Percentiles rank a stretch among this genome's conserved stretches.
Conservation (phyloP, 306 rosid species). For the Geum urbanum region DNA sequence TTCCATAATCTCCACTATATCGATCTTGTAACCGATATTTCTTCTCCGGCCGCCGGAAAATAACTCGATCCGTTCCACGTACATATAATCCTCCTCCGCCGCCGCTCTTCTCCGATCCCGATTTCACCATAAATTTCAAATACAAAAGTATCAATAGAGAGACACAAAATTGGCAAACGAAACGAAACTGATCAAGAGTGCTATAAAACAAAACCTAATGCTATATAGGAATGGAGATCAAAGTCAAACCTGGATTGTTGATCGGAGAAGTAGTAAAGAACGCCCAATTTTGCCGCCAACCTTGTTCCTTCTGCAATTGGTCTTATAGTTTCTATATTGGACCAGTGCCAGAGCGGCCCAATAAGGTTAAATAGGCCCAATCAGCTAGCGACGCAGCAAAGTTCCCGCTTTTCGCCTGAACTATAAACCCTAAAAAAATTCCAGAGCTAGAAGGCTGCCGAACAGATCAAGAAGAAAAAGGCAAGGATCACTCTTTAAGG, state of each 20-base stretch:
- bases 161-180: not conserved
- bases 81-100: slow-evolving; percentile 52
- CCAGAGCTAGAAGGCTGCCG: not conserved
- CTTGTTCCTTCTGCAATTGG: not conserved
- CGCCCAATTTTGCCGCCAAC: not conserved
- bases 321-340: not conserved
- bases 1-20: slow-evolving; percentile 37
- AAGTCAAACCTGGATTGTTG: not conserved
- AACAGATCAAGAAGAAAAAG: not conserved
- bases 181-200: too few relatives aligned
- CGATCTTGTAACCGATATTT: slow-evolving; percentile 64
- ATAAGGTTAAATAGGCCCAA: not conserved
- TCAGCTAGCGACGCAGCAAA: not conserved
- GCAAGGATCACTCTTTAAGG: not conserved
- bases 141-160: not conserved
- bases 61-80: slow-evolving; percentile 67
- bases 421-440: not conserved
- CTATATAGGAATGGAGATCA: too few relatives aligned
- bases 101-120: slow-evolving; percentile 48
- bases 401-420: slow-evolving; percentile 1
- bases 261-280: too few relatives aligned
- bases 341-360: not conserved
- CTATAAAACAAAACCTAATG: too few relatives aligned
- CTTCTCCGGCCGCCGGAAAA: slow-evolving; percentile 53
- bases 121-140: slow-evolving; percentile 18